These are phyloP conservation scores for Beauveria varroae DNA, from an alignment of 2,329 filamentous ascomycete genomes.

Conservation along the genomic window DNA sequence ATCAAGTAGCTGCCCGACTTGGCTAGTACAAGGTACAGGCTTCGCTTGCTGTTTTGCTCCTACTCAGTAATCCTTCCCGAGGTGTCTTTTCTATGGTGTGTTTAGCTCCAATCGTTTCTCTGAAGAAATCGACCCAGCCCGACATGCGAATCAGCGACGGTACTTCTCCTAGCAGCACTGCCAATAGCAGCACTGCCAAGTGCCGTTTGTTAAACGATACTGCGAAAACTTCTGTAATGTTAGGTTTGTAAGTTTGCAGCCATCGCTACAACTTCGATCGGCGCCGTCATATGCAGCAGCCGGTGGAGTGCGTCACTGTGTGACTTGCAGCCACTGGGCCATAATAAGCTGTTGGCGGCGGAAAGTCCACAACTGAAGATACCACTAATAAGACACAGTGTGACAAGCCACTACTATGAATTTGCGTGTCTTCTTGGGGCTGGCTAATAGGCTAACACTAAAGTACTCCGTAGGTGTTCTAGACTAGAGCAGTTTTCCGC, in stretches of 20 bases:
- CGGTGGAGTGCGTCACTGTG: conserved; percentile 5
- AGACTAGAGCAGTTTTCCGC: neutral
- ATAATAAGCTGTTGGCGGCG: neutral
- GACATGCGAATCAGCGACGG: neutral
- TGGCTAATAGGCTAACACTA: neutral
- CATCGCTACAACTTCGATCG: neutral
- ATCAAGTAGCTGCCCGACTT: neutral
- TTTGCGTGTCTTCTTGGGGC: neutral
- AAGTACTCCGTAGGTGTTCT: neutral
- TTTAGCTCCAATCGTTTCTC: neutral
- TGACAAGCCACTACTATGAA: neutral
- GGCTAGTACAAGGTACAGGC: neutral
- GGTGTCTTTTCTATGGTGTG: neutral
- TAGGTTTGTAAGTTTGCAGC: neutral
- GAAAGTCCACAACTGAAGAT: neutral
- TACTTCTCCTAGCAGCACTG: too few species aligned
- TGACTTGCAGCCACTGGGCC: neutral
- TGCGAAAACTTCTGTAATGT: neutral
- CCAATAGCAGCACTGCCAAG: too few species aligned
- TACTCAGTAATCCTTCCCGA: too few species aligned
- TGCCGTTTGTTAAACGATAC: neutral
- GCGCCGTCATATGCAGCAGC: neutral
- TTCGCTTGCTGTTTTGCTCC: neutral
- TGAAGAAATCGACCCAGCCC: neutral
- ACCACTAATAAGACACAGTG: neutral